Evolutionary conservation across 2,329 filamentous ascomycete genomes (phyloP).

Genomic region (Cordyceps cicadae): DNA sequence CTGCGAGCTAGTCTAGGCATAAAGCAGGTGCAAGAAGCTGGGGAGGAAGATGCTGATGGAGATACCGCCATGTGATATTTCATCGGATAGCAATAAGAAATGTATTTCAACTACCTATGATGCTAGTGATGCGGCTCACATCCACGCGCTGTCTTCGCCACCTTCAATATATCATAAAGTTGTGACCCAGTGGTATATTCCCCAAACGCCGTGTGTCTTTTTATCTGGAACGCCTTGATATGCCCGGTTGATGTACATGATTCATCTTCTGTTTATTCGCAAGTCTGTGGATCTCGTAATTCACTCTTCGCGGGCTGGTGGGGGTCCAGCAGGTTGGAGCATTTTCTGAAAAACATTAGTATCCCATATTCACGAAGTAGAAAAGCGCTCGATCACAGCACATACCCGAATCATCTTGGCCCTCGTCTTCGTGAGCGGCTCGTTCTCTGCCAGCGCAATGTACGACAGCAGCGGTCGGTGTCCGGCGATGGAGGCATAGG

Average conservation of each 20-base stretch:
- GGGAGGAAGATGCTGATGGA: constrained; percentile 18
- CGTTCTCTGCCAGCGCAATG: constrained; percentile 82
- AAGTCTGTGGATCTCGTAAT: neutral
- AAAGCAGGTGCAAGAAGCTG: constrained; percentile 20
- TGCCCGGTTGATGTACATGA: neutral
- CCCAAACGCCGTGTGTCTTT: constrained; percentile 16
- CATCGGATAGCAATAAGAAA: neutral
- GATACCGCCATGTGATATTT: constrained; percentile 10
- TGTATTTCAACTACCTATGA: neutral
- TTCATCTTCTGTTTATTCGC: neutral
- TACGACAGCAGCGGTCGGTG: constrained; percentile 84
- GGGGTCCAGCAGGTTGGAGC: constrained; percentile 53
- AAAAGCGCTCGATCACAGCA: constrained; percentile 2
- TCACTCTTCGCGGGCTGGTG: constrained; percentile 47
- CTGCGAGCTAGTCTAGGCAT: constrained; percentile 55
- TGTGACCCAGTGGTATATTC: constrained; percentile 18
- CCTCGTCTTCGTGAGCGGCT: constrained; percentile 71
- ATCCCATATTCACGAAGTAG: neutral
- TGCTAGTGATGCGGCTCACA: neutral
- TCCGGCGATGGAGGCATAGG: constrained; percentile 78
- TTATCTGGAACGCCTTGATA: constrained; percentile 5
- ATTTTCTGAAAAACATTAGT: constrained; percentile 45
- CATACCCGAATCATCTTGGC: constrained; percentile 67
- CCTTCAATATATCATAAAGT: neutral
- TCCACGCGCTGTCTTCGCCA: neutral